Conservation (phyloP, 2,329 filamentous ascomycete species). For the Neofusicoccum kwambonambiense region DNA sequence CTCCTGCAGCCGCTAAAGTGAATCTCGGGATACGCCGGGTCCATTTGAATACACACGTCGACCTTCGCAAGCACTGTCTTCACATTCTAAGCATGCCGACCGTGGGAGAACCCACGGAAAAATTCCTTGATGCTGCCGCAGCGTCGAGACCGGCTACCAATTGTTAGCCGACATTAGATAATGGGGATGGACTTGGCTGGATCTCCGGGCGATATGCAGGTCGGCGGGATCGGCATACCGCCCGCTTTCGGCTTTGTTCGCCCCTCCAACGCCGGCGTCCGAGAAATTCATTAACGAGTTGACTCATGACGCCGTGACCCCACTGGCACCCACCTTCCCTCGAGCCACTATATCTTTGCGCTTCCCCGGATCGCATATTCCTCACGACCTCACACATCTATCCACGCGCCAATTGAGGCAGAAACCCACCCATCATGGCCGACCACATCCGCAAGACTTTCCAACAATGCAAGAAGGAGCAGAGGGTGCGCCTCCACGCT, state of each 20-base stretch:
- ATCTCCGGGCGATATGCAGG: conserved; percentile 4
- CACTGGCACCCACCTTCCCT: conserved; percentile 10
- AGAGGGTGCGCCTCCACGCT: conserved; percentile 33
- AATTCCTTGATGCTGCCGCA: background rate
- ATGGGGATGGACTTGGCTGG: background rate
- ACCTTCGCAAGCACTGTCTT: no score
- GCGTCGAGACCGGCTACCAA: background rate
- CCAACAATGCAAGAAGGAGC: conserved; percentile 51
- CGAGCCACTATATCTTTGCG: background rate
- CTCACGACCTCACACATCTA: background rate
- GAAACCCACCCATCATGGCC: conserved; percentile 32
- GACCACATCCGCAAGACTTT: conserved; percentile 51
- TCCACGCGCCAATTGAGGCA: conserved; percentile 11
- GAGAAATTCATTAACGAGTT: conserved; percentile 19
- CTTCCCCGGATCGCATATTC: background rate
- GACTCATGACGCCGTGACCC: conserved; percentile 16
- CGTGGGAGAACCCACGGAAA: background rate
- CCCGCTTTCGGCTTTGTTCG: conserved; percentile 17
- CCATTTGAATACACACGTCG: no score
- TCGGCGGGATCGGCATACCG: conserved; percentile 9
- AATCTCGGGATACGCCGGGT: no score
- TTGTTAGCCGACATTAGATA: background rate
- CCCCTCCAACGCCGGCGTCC: conserved; percentile 7
- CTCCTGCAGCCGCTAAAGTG: no score
- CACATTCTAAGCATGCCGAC: no score